These are phyloP conservation scores for Trametes pubescens DNA, from an alignment of 1,284 basidiomycete genomes.

Conservation along the genomic window DNA sequence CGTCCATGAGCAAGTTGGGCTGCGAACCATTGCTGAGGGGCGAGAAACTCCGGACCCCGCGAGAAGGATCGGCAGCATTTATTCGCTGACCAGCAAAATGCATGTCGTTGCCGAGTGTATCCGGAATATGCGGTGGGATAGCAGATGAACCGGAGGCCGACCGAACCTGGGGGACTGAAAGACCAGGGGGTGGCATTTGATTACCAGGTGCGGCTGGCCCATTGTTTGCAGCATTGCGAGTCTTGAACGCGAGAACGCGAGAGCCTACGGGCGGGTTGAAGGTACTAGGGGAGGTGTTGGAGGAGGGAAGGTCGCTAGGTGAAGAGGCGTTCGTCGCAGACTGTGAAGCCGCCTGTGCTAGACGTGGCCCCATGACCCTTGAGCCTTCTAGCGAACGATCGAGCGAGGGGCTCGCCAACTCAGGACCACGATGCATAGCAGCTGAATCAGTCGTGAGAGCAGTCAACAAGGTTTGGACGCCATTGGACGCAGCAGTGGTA, in stretches of 20 bases:
- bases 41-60: slow-evolving; percentile 53
- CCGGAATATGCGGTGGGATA: slow-evolving; percentile 24
- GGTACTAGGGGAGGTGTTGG: slow-evolving; percentile 39
- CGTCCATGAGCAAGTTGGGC: slow-evolving; percentile 46
- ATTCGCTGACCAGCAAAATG: slow-evolving; percentile 32
- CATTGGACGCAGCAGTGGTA: slow-evolving; percentile 3
- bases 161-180: slow-evolving; percentile 26
- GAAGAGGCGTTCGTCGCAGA: slow-evolving; percentile 31
- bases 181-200: slow-evolving; percentile 30
- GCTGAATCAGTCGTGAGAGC: slow-evolving; percentile 17
- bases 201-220: slow-evolving; percentile 14
- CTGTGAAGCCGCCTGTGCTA: slow-evolving; percentile 38
- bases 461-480: slow-evolving; percentile 6
- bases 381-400: slow-evolving; percentile 38
- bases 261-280: slow-evolving; percentile 76
- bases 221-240: slow-evolving; percentile 47
- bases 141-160: slow-evolving; percentile 25
- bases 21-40: slow-evolving; percentile 62
- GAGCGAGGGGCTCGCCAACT: slow-evolving; percentile 33
- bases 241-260: slow-evolving; percentile 72
- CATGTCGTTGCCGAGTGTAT: slow-evolving; percentile 35
- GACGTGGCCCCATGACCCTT: slow-evolving; percentile 46
- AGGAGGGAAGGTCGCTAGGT: slow-evolving; percentile 31
- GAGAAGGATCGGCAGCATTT: slow-evolving; percentile 39
- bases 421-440: slow-evolving; percentile 15